These are phyloP conservation scores for Suhomyces emberorum DNA, from an alignment of 805 yeast genomes.

Conservation along the genomic window DNA sequence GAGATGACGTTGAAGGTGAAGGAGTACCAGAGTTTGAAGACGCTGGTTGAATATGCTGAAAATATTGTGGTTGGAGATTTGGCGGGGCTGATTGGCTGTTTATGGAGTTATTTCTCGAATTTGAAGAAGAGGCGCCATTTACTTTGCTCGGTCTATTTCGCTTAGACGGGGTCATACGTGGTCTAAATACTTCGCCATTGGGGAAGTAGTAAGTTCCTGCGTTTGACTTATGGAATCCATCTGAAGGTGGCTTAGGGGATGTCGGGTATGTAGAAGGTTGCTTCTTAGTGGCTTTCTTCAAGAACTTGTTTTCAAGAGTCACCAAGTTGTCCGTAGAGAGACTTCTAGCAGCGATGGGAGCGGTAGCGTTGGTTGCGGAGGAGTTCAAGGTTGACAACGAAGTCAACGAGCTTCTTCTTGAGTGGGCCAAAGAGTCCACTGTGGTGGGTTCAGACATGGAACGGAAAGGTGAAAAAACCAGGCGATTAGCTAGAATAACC, in stretches of 20 bases:
- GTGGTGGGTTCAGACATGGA: slow-evolving; percentile 2
- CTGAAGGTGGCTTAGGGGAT: slow-evolving; percentile 3
- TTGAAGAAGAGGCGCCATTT: slow-evolving; percentile 1
- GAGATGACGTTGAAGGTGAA: not conserved
- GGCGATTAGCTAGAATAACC: too few relatives aligned
- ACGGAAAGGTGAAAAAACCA: too few relatives aligned
- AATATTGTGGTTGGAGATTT: too few relatives aligned
- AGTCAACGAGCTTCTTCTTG: slow-evolving; percentile 7
- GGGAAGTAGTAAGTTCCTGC: slow-evolving; percentile 42
- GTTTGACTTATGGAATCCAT: slow-evolving; percentile 11
- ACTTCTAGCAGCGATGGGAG: slow-evolving; percentile 19
- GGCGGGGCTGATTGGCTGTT: slow-evolving; percentile 2
- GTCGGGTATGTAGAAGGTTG: slow-evolving; percentile 7
- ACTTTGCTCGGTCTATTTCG: slow-evolving; percentile 37
- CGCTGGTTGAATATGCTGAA: slow-evolving; percentile 1
- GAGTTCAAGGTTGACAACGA: slow-evolving; percentile 7
- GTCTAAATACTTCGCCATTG: slow-evolving; percentile 53
- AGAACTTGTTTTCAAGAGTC: slow-evolving; percentile 36
- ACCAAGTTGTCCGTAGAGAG: slow-evolving; percentile 39
- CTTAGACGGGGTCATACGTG: slow-evolving; percentile 40
- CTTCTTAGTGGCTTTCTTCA: slow-evolving; percentile 33
- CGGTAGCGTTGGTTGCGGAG: slow-evolving; percentile 1
- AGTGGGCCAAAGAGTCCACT: slow-evolving; percentile 1
- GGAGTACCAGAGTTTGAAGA: slow-evolving; percentile 1
- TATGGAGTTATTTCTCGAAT: slow-evolving; percentile 5